phyloP scores from a whole-genome alignment of 2,329 filamentous ascomycete genomes.

The Fragosphaeria purpurea region DNA sequence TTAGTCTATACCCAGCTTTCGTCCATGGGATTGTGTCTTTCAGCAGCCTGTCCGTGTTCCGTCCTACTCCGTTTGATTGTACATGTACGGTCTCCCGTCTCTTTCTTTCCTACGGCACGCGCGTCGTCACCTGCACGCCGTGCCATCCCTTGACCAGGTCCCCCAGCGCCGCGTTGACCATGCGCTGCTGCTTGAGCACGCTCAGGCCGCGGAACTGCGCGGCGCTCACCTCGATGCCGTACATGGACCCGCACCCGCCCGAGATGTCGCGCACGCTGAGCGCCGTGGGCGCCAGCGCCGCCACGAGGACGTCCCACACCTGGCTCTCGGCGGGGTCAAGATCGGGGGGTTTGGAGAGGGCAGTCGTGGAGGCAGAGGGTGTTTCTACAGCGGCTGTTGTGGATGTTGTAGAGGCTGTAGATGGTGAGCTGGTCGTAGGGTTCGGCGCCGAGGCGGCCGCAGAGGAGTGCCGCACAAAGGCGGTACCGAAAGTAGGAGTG shows the following conservation, averaged over 20 bases:
- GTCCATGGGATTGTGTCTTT: too few relatives aligned
- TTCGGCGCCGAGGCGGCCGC: too few relatives aligned
- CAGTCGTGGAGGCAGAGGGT: neutral
- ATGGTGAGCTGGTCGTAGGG: too few relatives aligned
- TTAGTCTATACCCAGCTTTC: too few relatives aligned
- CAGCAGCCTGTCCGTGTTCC: too few relatives aligned
- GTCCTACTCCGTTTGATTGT: neutral
- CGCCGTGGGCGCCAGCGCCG: conserved; percentile 40
- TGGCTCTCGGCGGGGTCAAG: conserved; percentile 46
- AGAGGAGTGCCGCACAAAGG: too few relatives aligned
- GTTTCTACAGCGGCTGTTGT: too few relatives aligned
- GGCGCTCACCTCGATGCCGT: conserved; percentile 68
- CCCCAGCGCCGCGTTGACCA: conserved; percentile 65
- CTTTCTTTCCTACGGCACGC: conserved; percentile 27
- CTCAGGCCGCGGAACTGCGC: conserved; percentile 58
- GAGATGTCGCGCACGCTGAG: conserved; percentile 67
- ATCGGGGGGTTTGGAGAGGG: conserved; percentile 35
- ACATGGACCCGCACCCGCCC: conserved; percentile 81
- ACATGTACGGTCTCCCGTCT: neutral
- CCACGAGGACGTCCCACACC: conserved; percentile 45
- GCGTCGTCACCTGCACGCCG: conserved; percentile 70
- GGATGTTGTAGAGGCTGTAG: too few relatives aligned
- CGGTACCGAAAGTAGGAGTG: too few relatives aligned
- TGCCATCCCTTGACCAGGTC: conserved; percentile 76
- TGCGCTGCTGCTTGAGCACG: conserved; percentile 71